Evolutionary conservation across 78 protist genomes (phyloP).

Genomic region (Dictyostelium capitatum): DNA sequence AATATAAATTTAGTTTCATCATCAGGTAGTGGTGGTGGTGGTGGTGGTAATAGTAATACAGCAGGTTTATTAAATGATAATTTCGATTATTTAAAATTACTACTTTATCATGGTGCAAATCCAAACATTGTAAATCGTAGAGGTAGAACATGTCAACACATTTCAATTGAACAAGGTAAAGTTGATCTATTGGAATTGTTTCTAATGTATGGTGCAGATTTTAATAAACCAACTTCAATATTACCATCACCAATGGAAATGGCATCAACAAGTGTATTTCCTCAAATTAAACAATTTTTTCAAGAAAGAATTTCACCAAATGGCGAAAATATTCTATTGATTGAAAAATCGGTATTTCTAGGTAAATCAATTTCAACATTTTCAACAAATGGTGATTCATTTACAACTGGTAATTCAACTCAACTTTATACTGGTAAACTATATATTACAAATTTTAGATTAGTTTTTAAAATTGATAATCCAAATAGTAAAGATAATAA

Average conservation of each 20-base stretch:
- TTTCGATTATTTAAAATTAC: slow-evolving; percentile 25
- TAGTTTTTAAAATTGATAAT: slow-evolving; percentile 40
- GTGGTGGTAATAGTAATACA: too few species aligned
- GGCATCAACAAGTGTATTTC: not conserved
- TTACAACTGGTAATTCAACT: not conserved
- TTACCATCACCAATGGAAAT: slow-evolving; percentile 44
- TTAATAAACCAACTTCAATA: slow-evolving; percentile 29
- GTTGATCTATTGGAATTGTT: slow-evolving; percentile 34
- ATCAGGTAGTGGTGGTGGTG: not conserved
- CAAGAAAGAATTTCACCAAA: slow-evolving; percentile 18
- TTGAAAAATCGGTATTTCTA: slow-evolving; percentile 40
- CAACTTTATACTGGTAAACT: slow-evolving; percentile 26
- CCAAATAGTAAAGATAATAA: too few species aligned
- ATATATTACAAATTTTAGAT: slow-evolving; percentile 50
- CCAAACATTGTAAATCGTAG: slow-evolving; percentile 49
- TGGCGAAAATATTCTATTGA: slow-evolving; percentile 50
- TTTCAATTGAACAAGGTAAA: slow-evolving; percentile 47
- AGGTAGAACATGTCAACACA: slow-evolving; percentile 65
- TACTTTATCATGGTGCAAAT: slow-evolving; percentile 56
- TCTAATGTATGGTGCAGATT: slow-evolving; percentile 55
- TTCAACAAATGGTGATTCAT: slow-evolving; percentile 34
- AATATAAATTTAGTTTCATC: not conserved
- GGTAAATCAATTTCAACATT: not conserved
- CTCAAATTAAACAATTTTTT: slow-evolving; percentile 33
- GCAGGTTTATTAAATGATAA: slow-evolving; percentile 10